Evolutionary conservation across 116 monocot species (phyloP).

Genomic region (Phalaenopsis hybrid): DNA sequence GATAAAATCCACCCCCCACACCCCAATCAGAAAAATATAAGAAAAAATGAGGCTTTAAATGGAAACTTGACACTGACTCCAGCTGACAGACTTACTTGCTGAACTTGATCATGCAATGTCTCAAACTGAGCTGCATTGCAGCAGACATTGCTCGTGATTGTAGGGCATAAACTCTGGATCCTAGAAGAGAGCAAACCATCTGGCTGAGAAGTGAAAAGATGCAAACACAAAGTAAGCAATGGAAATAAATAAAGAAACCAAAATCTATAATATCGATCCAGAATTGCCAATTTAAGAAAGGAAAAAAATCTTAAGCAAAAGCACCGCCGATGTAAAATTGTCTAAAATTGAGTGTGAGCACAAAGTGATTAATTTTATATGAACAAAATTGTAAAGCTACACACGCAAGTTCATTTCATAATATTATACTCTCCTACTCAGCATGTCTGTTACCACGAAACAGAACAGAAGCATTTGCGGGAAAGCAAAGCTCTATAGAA

Average conservation of each 20-base stretch:
- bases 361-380: neutral
- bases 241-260: neutral
- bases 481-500: neutral
- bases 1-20: neutral
- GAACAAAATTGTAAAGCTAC: neutral
- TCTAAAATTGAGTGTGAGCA: neutral
- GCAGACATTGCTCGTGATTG: constrained; percentile 79
- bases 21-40: neutral
- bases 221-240: neutral
- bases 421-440: neutral
- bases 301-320: neutral
- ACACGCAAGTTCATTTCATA: neutral
- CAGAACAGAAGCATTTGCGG: neutral
- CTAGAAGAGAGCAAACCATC: constrained; percentile 73
- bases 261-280: neutral
- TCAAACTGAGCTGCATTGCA: constrained; percentile 83
- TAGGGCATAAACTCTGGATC: constrained; percentile 96
- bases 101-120: constrained; percentile 69
- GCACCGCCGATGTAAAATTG: neutral
- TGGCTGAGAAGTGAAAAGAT: constrained; percentile 47
- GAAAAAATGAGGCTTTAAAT: neutral
- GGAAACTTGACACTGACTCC: neutral
- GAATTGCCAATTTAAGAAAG: neutral
- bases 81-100: constrained; percentile 54
- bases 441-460: neutral